Evolutionary conservation across 2,329 filamentous ascomycete genomes (phyloP), one percentile per base, ranked within the genome.

Genomic region (Phyllosticta citriasiana): DNA sequence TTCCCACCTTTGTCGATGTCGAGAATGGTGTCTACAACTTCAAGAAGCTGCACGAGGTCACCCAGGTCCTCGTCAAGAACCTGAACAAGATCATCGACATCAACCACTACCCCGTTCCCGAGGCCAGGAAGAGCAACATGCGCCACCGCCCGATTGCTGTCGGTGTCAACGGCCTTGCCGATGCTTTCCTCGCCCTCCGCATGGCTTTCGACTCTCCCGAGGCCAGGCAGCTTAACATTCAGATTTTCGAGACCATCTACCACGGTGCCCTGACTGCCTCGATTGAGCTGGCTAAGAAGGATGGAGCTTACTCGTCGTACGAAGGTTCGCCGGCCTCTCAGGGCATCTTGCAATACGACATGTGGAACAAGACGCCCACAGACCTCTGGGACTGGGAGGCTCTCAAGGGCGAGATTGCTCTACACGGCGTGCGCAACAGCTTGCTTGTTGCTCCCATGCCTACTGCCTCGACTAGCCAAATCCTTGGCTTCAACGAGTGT

Each of bases 191-290:
- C 70, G 93, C 94, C 66, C 86, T 99, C 59, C 92, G 94, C 71
- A 84, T 97, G 81, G 93, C 94, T 33, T 99, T 99, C 72, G 94
- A 99, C 76, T 99, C 94, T 16, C 86, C 91, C 4, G 91, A 97
- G 78, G 94, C 94, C 65, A 89, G 88, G 68, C 84, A 94, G 75
- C 84, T 99, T 71, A 99, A 99, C 83, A 92, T 88, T 72, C 91
- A 99, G 77, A 97, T 99, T 76, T 99, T 99, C 67, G 94, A 99
- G 82, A 99, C 94, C 65, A 97, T 99, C 76, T 99, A 99, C 80
- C 94, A 99, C 75, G 94, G 88, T 73, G 90, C 91, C 62, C 80
- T 97, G 65, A 96, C 92, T 60, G 88, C 91, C 24, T 99, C 94
- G 0, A 86, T 88, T 71, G 86, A 96, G 62, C 79, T 97, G 66